phyloP scores from a whole-genome alignment of 768 basidiomycete genomes.

The Clitopilus hobsonii region DNA sequence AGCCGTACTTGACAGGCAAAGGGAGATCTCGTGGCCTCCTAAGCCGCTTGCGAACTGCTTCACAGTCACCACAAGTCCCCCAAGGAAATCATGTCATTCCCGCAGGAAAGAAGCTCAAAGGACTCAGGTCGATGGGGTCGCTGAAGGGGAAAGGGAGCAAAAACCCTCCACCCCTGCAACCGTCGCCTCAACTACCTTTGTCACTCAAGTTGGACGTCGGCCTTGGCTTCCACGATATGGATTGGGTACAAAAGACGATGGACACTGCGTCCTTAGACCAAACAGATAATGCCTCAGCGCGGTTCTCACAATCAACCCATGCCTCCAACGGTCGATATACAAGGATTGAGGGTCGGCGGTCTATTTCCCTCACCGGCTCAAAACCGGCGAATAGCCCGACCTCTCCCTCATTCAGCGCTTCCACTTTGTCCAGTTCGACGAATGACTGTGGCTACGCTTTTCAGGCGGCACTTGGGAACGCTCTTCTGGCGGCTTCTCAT shows the following conservation, averaged over 20 bases:
- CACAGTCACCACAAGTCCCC: slow-evolving; percentile 38
- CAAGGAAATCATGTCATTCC: slow-evolving; percentile 33
- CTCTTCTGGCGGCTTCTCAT: slow-evolving; percentile 90
- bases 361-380: slow-evolving; percentile 65
- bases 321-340: slow-evolving; percentile 27
- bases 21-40: slow-evolving; percentile 53
- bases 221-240: slow-evolving; percentile 49
- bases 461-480: slow-evolving; percentile 79
- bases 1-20: slow-evolving; percentile 25
- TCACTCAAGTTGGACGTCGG: slow-evolving; percentile 51
- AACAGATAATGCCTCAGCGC: slow-evolving; percentile 15
- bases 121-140: slow-evolving; percentile 77
- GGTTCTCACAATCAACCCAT: slow-evolving; percentile 30
- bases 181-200: slow-evolving; percentile 51
- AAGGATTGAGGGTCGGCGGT: slow-evolving; percentile 57
- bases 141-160: slow-evolving; percentile 49
- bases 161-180: slow-evolving; percentile 33
- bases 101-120: slow-evolving; percentile 57
- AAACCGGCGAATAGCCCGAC: slow-evolving; percentile 29
- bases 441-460: slow-evolving; percentile 34
- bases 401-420: slow-evolving; percentile 46
- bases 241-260: slow-evolving; percentile 39
- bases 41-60: slow-evolving; percentile 50
- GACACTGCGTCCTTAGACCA: slow-evolving; percentile 18
- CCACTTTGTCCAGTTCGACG: slow-evolving; percentile 29